Conservation (phyloP, 768 basidiomycete genomes). For the Mycena kentingensis region DNA sequence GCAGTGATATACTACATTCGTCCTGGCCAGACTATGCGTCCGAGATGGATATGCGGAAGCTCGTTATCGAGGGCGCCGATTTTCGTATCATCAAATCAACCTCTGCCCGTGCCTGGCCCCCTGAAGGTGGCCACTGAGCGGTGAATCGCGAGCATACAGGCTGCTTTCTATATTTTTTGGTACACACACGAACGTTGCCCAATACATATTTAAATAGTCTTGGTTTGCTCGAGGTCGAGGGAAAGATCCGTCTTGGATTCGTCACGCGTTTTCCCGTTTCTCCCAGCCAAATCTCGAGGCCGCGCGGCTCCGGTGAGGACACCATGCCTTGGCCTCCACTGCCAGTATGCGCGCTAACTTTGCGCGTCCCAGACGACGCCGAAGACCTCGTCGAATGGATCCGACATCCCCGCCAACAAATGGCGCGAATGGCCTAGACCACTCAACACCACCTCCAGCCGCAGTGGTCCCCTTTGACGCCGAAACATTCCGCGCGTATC, state of each 20-base stretch:
- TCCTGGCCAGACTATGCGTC: no score
- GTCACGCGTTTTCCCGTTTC: not conserved
- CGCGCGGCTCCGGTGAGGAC: slow-evolving; percentile 20
- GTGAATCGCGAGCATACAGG: no score
- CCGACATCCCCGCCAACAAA: slow-evolving; percentile 15
- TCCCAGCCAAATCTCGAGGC: not conserved
- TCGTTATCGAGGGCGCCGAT: no score
- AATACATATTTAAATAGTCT: not conserved
- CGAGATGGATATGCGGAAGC: no score
- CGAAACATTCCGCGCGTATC: slow-evolving; percentile 68
- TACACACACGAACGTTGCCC: not conserved
- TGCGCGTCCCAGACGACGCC: slow-evolving; percentile 16
- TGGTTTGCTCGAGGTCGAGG: no score
- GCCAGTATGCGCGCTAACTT: slow-evolving; percentile 18
- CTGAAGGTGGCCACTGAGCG: no score
- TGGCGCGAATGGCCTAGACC: slow-evolving; percentile 23
- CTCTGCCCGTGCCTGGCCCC: no score
- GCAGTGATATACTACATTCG: no score
- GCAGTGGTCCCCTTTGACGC: slow-evolving; percentile 58
- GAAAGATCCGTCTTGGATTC: not conserved
- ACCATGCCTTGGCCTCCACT: slow-evolving; percentile 18
- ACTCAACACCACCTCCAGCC: slow-evolving; percentile 38
- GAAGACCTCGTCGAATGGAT: slow-evolving; percentile 22
- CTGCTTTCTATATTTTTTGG: no score
- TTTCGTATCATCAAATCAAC: no score